These are phyloP conservation scores for Ceratocystis harringtonii DNA, from an alignment of 2,329 filamentous ascomycete genomes.

Conservation along the genomic window DNA sequence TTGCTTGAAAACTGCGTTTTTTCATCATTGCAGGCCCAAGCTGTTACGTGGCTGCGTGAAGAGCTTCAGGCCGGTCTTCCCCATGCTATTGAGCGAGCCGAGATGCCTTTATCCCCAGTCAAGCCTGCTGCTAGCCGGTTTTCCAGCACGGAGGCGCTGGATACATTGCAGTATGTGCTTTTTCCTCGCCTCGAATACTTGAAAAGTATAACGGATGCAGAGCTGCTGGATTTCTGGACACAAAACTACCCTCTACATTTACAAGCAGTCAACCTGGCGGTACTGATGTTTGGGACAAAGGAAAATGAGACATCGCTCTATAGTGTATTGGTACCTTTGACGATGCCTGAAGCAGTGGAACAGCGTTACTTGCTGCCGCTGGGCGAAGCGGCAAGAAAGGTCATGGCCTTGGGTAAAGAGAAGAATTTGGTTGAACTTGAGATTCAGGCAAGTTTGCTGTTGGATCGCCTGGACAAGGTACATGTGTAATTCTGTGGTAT, in stretches of 20 bases:
- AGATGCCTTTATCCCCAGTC: constrained; percentile 19
- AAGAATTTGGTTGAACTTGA: constrained; percentile 23
- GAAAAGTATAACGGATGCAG: constrained; percentile 26
- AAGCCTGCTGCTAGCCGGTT: constrained; percentile 28
- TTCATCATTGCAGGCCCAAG: constrained; percentile 45
- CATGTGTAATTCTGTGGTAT: constrained; percentile 18
- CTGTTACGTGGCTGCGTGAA: constrained; percentile 48
- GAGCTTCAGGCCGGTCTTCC: constrained; percentile 34
- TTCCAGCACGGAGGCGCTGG: constrained; percentile 38
- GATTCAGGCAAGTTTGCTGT: constrained; percentile 30
- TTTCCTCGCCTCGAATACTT: constrained; percentile 43
- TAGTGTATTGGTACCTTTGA: constrained; percentile 33
- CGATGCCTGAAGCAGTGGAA: constrained; percentile 42
- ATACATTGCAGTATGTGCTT: constrained; percentile 44
- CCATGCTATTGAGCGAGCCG: constrained; percentile 22
- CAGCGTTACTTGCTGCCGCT: constrained; percentile 44
- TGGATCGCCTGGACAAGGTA: constrained; percentile 29
- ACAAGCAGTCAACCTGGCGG: constrained; percentile 45
- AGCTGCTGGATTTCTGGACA: constrained; percentile 37
- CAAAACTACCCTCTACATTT: constrained; percentile 40
- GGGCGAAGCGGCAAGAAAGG: constrained; percentile 28
- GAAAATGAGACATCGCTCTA: constrained; percentile 26
- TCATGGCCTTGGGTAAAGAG: constrained; percentile 25
- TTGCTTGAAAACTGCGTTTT: constrained; percentile 52
- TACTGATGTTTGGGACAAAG: constrained; percentile 26